Conservation (phyloP, 2,329 filamentous ascomycete genomes). For the Colletotrichum navitas region DNA sequence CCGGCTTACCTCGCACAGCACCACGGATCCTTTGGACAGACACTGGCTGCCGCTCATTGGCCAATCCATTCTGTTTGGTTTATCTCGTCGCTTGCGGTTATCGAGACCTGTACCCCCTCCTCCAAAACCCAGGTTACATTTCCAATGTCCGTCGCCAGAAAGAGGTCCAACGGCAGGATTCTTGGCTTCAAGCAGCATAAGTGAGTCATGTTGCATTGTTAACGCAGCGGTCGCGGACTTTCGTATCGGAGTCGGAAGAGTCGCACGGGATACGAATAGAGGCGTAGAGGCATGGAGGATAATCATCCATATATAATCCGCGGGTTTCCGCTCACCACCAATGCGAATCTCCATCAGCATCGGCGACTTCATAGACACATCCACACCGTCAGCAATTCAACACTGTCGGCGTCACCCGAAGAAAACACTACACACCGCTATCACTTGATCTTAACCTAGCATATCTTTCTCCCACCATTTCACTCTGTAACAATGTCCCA, state of each 20-base stretch:
- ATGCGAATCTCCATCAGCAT: background rate
- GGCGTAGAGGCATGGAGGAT: background rate
- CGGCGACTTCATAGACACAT: background rate
- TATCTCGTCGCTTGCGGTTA: background rate
- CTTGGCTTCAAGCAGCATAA: background rate
- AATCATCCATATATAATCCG: background rate
- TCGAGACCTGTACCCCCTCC: background rate
- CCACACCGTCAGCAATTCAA: background rate
- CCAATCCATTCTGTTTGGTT: background rate
- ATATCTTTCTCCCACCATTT: background rate
- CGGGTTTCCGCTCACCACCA: background rate
- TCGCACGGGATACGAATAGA: background rate
- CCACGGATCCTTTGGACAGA: background rate
- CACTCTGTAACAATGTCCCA: slow-evolving; percentile 20
- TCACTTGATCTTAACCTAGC: background rate
- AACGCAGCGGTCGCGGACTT: background rate
- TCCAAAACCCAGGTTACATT: background rate
- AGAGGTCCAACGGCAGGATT: background rate
- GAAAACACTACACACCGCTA: background rate
- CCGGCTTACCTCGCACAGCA: background rate
- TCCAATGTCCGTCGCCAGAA: background rate
- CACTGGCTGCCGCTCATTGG: background rate
- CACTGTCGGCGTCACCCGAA: background rate
- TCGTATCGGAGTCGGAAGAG: background rate
- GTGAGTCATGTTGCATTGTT: background rate